Evolutionary conservation across 2,329 filamentous ascomycete genomes (phyloP).

Genomic region (Penicillium vulpinum): DNA sequence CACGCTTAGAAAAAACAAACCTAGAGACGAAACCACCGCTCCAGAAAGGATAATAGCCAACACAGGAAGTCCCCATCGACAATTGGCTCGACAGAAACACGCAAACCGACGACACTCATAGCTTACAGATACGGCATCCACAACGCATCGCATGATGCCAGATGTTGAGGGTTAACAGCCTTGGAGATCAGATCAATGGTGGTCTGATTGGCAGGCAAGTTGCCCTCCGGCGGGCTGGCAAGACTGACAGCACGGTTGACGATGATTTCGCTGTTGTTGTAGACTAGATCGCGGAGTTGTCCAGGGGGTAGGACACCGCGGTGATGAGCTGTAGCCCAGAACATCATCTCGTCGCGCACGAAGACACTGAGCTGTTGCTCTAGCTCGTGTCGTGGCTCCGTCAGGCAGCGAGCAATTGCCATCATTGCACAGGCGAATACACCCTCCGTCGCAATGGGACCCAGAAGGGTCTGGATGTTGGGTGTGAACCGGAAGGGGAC

Average conservation of each 20-base stretch:
- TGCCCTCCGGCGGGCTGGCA: slow-evolving; percentile 72
- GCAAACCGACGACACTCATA: slow-evolving; percentile 1
- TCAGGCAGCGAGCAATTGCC: slow-evolving; percentile 92
- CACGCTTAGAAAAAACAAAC: slow-evolving; percentile 24
- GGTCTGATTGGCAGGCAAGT: slow-evolving; percentile 92
- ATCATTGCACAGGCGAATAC: slow-evolving; percentile 95
- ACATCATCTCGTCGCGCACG: slow-evolving; percentile 96
- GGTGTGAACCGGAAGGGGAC: slow-evolving; percentile 97
- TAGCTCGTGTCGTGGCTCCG: slow-evolving; percentile 78
- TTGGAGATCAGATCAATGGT: slow-evolving; percentile 92
- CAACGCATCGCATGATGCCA: slow-evolving; percentile 84
- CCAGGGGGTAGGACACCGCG: slow-evolving; percentile 63
- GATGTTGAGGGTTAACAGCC: slow-evolving; percentile 86
- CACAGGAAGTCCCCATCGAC: slow-evolving; percentile 5
- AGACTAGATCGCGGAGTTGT: slow-evolving; percentile 75
- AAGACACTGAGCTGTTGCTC: slow-evolving; percentile 93
- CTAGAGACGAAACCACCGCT: slow-evolving; percentile 12
- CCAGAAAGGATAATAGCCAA: slow-evolving; percentile 13
- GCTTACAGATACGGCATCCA: slow-evolving; percentile 92
- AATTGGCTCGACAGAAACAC: slow-evolving; percentile 16
- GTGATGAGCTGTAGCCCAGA: slow-evolving; percentile 86
- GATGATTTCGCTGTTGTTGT: slow-evolving; percentile 84
- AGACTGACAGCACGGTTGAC: slow-evolving; percentile 86
- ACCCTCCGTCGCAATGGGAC: slow-evolving; percentile 90
- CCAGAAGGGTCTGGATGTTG: slow-evolving; percentile 94